A percentile compares a stretch with the other conserved stretches of the same genome.
phyloP scores from a whole-genome alignment of 2,329 filamentous ascomycete genomes.

The Clonostachys rosea region DNA sequence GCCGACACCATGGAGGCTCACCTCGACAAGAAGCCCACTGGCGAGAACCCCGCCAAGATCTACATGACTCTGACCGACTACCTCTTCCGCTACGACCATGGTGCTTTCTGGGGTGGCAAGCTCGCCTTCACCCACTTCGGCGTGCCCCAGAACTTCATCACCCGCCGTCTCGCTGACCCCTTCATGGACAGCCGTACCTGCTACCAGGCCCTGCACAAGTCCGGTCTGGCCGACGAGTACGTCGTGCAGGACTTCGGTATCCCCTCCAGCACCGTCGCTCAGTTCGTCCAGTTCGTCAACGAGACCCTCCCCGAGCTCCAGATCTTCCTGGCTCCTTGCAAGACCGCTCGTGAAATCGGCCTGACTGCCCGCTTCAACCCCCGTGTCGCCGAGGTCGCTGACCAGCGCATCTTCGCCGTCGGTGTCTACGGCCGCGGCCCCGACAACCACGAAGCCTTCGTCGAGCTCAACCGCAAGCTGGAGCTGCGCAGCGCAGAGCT shows the following conservation, averaged over 20 bases:
- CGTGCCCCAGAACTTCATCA: slow-evolving; percentile 44
- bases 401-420: slow-evolving; percentile 33
- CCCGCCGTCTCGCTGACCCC: slow-evolving; percentile 43
- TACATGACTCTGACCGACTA: slow-evolving; percentile 44
- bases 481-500: slow-evolving; percentile 42
- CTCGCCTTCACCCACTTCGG: slow-evolving; percentile 46
- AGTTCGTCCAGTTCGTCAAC: slow-evolving; percentile 19
- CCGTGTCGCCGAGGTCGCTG: slow-evolving; percentile 17
- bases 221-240: slow-evolving; percentile 38
- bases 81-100: slow-evolving; percentile 52
- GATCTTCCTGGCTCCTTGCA: slow-evolving; percentile 20
- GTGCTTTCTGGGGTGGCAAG: slow-evolving; percentile 48
- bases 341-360: slow-evolving; percentile 16
- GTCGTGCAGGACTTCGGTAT: slow-evolving; percentile 43
- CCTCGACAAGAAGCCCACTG: slow-evolving; percentile 14
- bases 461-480: slow-evolving; percentile 40
- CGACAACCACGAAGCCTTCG: slow-evolving; percentile 27
- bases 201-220: slow-evolving; percentile 45
- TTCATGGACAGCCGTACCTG: slow-evolving; percentile 48
- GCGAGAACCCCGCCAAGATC: slow-evolving; percentile 9
- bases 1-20: slow-evolving; percentile 17
- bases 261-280: slow-evolving; percentile 14
- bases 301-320: slow-evolving; percentile 18
- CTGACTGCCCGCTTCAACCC: slow-evolving; percentile 24
- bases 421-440: slow-evolving; percentile 38